phyloP scores from a whole-genome alignment of 495 filamentous ascomycete species.

The Hypoxylon lienhwacheense region DNA sequence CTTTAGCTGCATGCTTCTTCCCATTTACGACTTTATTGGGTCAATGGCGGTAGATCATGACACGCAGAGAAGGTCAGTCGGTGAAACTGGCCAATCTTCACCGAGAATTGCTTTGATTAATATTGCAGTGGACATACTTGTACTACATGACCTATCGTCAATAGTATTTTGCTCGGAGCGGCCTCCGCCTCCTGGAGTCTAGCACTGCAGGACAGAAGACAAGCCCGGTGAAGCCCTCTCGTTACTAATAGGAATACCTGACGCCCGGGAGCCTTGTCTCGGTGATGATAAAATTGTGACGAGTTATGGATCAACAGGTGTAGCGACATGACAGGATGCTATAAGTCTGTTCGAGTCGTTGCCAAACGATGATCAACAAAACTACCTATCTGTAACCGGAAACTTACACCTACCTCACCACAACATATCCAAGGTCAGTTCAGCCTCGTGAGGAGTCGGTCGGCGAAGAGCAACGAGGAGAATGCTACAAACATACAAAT shows the following conservation, averaged over 20 bases:
- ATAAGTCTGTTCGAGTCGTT: constrained; percentile 14
- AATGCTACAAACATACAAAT: constrained; percentile 18
- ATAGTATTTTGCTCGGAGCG: constrained; percentile 14
- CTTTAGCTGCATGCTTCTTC: constrained; percentile 17
- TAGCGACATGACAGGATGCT: constrained; percentile 9
- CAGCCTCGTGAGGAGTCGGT: constrained; percentile 27
- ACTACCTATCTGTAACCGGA: constrained; percentile 25
- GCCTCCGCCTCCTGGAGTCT: constrained; percentile 9
- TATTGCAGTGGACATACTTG: constrained; percentile 22
- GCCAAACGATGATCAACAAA: constrained; percentile 21
- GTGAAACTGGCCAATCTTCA: constrained; percentile 33
- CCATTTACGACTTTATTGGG: constrained; percentile 11
- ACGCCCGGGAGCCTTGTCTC: constrained; percentile 10
- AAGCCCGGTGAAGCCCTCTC: constrained; percentile 10
- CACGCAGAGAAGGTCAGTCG: constrained; percentile 28
- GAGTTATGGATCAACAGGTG: constrained; percentile 12
- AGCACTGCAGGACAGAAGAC: constrained; percentile 5
- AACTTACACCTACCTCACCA: constrained; percentile 18
- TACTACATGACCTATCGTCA: constrained; percentile 32
- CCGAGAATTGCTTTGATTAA: constrained; percentile 23
- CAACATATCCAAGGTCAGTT: constrained; percentile 27
- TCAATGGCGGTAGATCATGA: constrained; percentile 18
- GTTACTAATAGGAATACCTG: constrained; percentile 13
- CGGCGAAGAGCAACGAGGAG: background rate
- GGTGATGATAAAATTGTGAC: constrained; percentile 30